phyloP scores from a whole-genome alignment of 225 moss, liverwort and hornwort species.

The Thuidium tamariscinum region DNA sequence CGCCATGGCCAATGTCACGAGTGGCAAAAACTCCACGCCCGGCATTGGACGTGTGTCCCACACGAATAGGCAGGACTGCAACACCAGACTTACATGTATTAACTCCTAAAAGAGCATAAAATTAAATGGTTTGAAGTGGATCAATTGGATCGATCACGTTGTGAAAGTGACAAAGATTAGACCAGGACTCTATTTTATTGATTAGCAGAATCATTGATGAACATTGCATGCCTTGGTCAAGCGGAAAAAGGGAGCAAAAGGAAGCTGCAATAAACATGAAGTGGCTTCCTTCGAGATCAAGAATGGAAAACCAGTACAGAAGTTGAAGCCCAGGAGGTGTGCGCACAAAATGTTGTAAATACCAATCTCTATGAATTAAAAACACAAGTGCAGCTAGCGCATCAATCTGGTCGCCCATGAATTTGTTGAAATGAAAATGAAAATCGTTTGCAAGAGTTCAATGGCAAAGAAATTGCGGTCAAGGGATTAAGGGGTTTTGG shows the following conservation, averaged over 20 bases:
- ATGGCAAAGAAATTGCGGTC: not conserved
- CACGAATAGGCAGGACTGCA: constrained; percentile 38
- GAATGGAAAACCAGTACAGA: not conserved
- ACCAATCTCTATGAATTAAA: not conserved
- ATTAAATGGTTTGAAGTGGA: not conserved
- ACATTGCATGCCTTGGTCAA: not conserved
- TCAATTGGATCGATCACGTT: not conserved
- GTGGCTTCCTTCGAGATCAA: not conserved
- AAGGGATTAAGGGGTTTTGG: not conserved
- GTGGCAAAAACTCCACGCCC: constrained; percentile 74
- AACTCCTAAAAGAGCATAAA: not conserved
- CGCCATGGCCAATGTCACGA: constrained; percentile 46
- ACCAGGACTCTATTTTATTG: not conserved
- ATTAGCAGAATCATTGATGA: not conserved
- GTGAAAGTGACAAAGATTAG: not conserved
- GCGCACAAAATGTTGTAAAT: not conserved
- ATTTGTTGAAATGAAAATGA: not conserved
- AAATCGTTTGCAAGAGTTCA: not conserved
- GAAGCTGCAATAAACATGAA: not conserved
- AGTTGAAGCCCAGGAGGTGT: not conserved
- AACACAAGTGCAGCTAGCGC: not conserved
- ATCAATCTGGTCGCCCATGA: not conserved
- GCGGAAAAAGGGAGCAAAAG: not conserved
- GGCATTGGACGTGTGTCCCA: constrained; percentile 40
- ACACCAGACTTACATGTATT: not conserved